phyloP scores from a whole-genome alignment of 2,329 filamentous ascomycete species.

The Bretziella fagacearum region DNA sequence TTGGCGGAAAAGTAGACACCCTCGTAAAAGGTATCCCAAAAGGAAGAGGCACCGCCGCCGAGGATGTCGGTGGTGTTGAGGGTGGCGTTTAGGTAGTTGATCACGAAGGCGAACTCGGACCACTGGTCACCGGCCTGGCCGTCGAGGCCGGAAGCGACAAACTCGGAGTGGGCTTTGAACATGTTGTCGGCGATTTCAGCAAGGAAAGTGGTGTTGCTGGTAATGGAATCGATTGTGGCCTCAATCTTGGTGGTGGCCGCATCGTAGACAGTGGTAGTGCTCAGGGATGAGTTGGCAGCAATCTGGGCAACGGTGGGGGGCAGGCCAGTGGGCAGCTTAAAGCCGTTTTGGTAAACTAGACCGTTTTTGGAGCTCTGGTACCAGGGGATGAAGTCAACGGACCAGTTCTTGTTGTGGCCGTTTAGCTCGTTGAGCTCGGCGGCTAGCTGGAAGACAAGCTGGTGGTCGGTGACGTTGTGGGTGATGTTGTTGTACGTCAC shows the following conservation, averaged over 20 bases:
- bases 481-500: slow-evolving; percentile 38
- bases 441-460: slow-evolving; percentile 47
- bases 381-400: slow-evolving; percentile 46
- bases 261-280: slow-evolving; percentile 13
- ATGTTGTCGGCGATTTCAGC: slow-evolving; percentile 26
- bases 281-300: slow-evolving; percentile 27
- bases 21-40: slow-evolving; percentile 18
- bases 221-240: slow-evolving; percentile 4
- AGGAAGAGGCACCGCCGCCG: slow-evolving; percentile 14
- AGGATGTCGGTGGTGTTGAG: slow-evolving; percentile 32
- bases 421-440: slow-evolving; percentile 44
- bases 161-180: slow-evolving; percentile 25
- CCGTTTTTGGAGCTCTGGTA: slow-evolving; percentile 38
- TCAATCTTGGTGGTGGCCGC: slow-evolving; percentile 20
- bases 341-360: slow-evolving; percentile 30
- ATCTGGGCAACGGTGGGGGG: slow-evolving; percentile 35
- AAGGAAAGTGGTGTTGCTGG: slow-evolving; percentile 18
- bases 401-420: slow-evolving; percentile 28
- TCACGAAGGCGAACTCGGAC: slow-evolving; percentile 46
- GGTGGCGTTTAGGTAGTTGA: slow-evolving; percentile 33
- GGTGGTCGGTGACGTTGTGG: slow-evolving; percentile 42
- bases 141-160: slow-evolving; percentile 28
- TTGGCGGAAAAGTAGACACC: slow-evolving; percentile 17
- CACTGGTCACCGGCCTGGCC: slow-evolving; percentile 31
- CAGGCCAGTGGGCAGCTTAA: slow-evolving; percentile 32